Base-by-base conservation (phyloP, 2,329 filamentous ascomycete species). In the Xylaria sp. region DNA sequence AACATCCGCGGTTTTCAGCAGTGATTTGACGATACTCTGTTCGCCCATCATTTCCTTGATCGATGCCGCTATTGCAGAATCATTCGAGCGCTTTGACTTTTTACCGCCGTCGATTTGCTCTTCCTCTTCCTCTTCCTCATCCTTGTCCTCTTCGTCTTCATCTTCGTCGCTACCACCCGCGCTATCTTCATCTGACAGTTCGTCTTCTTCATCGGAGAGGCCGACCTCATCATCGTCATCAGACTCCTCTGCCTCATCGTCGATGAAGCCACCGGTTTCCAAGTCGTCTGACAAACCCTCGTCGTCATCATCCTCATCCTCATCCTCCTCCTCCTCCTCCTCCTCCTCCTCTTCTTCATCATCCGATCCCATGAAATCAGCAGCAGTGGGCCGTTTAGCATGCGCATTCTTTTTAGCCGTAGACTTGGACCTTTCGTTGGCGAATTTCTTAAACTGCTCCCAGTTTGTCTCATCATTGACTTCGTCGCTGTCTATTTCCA, bases 401-500 rank as follows among this genome's bases (percentile, higher is more conserved):
- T 69, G 71, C 54, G 74, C 75, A 12, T 67, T 74, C 70, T 78
- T 76, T 54, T 79, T 72, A 18, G 76, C 77, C 62, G 79, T 82
- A 4, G 85, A 83, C 70, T 86, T 87, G 1, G 84, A 85, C 78
- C 87, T 90, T 25, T 87, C 88, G 37, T 86, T 82, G 0, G 82
- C 88, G 77, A 92, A 97, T 0, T 88, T 89, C 72, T 92, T 90
- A 75, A 97, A 93, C 60, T 87, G 87, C 78, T 97, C 93, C 72
- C 93, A 91, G 75, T 98, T 95, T 72, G 93, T 96, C 63, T 92
- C 90, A 2, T 90, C 92, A 77, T 98, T 90, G 0, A 93, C 95
- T 42, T 87, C 81, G 65, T 91, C 88, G 75, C 88, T 90, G 58
- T 87, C 84, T 66, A 91, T 90, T 72, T 91, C 88, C 32, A 78